Conservation (phyloP, 2,329 filamentous ascomycete species). For the Malbranchea cinnamomea region DNA sequence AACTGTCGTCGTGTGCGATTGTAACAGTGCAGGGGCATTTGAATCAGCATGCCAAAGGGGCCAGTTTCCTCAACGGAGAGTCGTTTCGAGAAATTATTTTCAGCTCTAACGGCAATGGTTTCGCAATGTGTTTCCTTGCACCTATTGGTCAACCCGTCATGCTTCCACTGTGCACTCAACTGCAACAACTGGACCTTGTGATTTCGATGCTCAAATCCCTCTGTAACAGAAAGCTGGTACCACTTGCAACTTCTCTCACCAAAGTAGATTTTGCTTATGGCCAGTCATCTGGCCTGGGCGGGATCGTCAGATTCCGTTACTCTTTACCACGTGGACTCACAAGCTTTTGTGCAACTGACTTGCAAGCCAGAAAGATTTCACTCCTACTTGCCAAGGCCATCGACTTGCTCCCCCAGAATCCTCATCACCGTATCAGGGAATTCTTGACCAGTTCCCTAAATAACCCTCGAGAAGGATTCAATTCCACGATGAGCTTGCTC, state of each 20-base stretch:
- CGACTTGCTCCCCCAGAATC: conserved; percentile 21
- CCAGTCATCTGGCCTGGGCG: conserved; percentile 15
- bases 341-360: background rate
- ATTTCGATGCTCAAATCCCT: conserved; percentile 22
- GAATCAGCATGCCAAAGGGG: conserved; percentile 15
- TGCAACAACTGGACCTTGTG: conserved; percentile 25
- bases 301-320: conserved; percentile 18
- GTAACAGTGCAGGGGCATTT: conserved; percentile 24
- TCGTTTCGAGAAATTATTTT: conserved; percentile 22
- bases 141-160: conserved; percentile 23
- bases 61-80: too few species aligned
- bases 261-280: conserved; percentile 23
- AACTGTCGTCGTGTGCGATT: conserved; percentile 17
- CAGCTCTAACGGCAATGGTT: conserved; percentile 19
- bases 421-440: conserved; percentile 27
- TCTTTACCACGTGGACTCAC: background rate
- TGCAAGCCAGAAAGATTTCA: conserved; percentile 2
- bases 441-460: conserved; percentile 24
- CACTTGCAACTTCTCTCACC: conserved; percentile 21
- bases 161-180: conserved; percentile 19
- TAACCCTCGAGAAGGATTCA: conserved; percentile 15
- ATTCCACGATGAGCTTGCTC: conserved; percentile 20
- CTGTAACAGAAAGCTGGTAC: conserved; percentile 18
- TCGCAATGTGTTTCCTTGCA: conserved; percentile 24
- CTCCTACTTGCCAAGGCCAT: conserved; percentile 15